Percentiles rank a stretch among this genome's conserved stretches.
These are phyloP conservation scores for Lactarius akahatsu DNA, from an alignment of 768 basidiomycete genomes.

Conservation along the genomic window DNA sequence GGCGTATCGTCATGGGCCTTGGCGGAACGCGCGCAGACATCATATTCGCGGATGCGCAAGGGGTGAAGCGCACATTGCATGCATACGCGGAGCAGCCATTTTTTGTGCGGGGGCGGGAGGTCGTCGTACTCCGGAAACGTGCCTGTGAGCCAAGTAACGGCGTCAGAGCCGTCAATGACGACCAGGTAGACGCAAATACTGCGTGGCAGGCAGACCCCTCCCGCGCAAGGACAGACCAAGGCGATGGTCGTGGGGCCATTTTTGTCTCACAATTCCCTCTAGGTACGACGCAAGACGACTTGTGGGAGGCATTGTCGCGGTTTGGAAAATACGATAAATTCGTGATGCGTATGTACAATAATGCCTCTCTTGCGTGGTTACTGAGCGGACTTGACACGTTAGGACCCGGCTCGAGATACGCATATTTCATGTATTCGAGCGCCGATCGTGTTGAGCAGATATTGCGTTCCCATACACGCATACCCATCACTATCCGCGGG, in stretches of 20 bases:
- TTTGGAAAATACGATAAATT: constrained; percentile 7
- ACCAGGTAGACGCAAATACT: too few species aligned
- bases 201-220: neutral
- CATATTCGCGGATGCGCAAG: neutral
- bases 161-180: neutral
- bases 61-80: constrained; percentile 4
- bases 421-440: constrained; percentile 14
- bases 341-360: constrained; percentile 18
- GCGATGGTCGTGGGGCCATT: neutral
- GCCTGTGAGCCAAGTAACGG: neutral
- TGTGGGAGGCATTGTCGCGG: constrained; percentile 4
- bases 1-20: neutral
- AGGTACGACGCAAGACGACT: neutral
- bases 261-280: constrained; percentile 10
- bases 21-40: constrained; percentile 10
- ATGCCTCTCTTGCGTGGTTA: neutral
- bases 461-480: constrained; percentile 14
- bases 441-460: constrained; percentile 9
- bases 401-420: constrained; percentile 22
- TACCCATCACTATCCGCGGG: constrained; percentile 6
- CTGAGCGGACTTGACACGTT: neutral
- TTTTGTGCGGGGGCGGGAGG: constrained; percentile 7
- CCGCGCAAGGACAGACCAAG: neutral
- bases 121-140: constrained; percentile 2
- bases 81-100: constrained; percentile 18